Percentiles rank a stretch among this genome's conserved stretches.
These are phyloP conservation scores for Quercus phellos DNA, from an alignment of 331 rosid species.

Conservation along the genomic window DNA sequence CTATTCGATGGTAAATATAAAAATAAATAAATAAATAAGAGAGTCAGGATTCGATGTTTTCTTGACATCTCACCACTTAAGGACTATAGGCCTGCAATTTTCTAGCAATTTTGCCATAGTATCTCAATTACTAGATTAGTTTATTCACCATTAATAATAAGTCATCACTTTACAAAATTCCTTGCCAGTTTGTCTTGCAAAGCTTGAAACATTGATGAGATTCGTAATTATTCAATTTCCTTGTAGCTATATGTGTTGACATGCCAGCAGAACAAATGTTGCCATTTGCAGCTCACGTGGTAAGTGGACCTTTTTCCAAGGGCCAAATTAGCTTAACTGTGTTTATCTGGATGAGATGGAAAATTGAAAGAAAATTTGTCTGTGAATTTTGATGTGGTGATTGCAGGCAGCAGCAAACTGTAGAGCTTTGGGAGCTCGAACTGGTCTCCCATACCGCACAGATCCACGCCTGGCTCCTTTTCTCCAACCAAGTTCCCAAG, in stretches of 20 bases:
- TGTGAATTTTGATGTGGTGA: slow-evolving; percentile 1
- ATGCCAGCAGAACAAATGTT: slow-evolving; percentile 81
- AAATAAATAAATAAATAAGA: no score
- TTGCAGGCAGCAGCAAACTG: slow-evolving; percentile 90
- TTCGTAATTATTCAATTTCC: slow-evolving; percentile 15
- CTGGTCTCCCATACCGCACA: slow-evolving; percentile 68
- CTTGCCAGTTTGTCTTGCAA: neutral
- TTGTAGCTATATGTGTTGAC: slow-evolving; percentile 73
- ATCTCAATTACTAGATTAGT: neutral
- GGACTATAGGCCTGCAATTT: neutral
- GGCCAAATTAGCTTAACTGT: neutral
- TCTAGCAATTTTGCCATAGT: neutral
- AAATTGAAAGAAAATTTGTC: neutral
- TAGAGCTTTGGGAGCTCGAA: slow-evolving; percentile 82
- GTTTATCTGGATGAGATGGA: neutral
- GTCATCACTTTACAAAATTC: neutral
- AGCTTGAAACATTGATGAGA: neutral
- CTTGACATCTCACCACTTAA: neutral
- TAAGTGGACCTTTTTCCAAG: slow-evolving; percentile 29
- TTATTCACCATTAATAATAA: neutral
- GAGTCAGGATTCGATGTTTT: neutral
- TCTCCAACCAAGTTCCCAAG: slow-evolving; percentile 25
- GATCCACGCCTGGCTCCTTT: slow-evolving; percentile 61
- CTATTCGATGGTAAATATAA: neutral
- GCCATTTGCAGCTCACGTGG: slow-evolving; percentile 84